A percentile compares a stretch with the other conserved stretches of the same genome.
These are phyloP conservation scores for Agrostemma githago DNA, from an alignment of 148 eudicot species.

Conservation along the genomic window DNA sequence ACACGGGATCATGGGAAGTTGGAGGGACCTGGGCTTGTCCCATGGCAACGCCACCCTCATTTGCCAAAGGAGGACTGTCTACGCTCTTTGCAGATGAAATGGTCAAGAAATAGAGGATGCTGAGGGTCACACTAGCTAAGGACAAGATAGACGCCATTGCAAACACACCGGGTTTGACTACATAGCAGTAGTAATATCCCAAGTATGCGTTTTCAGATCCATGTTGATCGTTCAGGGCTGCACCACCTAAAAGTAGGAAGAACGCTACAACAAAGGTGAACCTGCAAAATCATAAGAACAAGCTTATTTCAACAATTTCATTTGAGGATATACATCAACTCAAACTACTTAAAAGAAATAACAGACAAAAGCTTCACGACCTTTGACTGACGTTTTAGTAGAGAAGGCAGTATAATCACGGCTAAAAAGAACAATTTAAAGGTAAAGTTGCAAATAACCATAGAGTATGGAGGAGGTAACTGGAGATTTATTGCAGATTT, in stretches of 20 bases:
- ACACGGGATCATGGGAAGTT: conserved; percentile 54
- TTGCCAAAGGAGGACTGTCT: conserved; percentile 31
- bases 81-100: conserved; percentile 42
- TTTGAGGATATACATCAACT: background rate
- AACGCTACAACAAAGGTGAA: conserved; percentile 67
- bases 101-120: conserved; percentile 56
- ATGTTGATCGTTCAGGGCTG: conserved; percentile 67
- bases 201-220: conserved; percentile 53
- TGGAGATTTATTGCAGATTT: background rate
- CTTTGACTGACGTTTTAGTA: background rate
- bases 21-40: conserved; percentile 71
- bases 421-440: background rate
- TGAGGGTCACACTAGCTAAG: conserved; percentile 59
- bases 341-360: background rate
- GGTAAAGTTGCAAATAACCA: background rate
- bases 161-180: conserved; percentile 80
- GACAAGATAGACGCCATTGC: conserved; percentile 67
- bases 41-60: conserved; percentile 70
- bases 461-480: background rate
- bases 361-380: background rate
- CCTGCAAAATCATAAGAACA: conserved; percentile 36
- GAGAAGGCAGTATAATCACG: background rate
- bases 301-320: background rate
- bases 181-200: conserved; percentile 58
- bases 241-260: conserved; percentile 62